phyloP scores from a whole-genome alignment of 1,284 basidiomycete genomes.

The Heterobasidion irregulare region DNA sequence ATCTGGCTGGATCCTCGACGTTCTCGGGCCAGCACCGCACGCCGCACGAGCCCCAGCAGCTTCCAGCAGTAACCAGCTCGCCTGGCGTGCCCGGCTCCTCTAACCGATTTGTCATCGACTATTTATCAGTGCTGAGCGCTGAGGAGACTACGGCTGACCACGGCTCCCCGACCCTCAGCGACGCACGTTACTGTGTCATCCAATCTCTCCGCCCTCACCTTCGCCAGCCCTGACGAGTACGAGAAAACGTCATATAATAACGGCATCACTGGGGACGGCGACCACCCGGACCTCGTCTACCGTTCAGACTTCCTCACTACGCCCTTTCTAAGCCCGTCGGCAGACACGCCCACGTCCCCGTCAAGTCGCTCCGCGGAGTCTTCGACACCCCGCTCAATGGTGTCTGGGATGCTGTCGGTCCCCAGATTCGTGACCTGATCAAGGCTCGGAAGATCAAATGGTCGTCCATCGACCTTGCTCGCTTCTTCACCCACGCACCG shows the following conservation, averaged over 20 bases:
- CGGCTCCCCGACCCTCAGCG: too few species aligned
- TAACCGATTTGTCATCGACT: too few species aligned
- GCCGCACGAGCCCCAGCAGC: too few species aligned
- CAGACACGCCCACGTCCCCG: constrained; percentile 20
- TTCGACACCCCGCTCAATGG: constrained; percentile 29
- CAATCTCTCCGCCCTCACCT: neutral
- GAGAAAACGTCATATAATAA: constrained; percentile 27
- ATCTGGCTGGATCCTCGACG: too few species aligned
- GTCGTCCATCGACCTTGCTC: constrained; percentile 27
- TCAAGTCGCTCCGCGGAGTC: constrained; percentile 30
- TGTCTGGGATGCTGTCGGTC: constrained; percentile 31
- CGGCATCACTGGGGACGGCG: constrained; percentile 22
- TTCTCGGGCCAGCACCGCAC: too few species aligned
- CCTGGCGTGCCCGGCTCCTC: too few species aligned
- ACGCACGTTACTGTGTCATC: neutral
- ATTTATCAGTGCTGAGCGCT: too few species aligned
- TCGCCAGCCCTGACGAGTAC: constrained; percentile 10
- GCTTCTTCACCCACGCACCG: constrained; percentile 30
- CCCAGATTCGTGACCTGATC: constrained; percentile 25
- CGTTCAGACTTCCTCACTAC: constrained; percentile 24
- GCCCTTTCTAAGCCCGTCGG: constrained; percentile 25
- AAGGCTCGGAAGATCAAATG: constrained; percentile 20
- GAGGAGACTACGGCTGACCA: too few species aligned
- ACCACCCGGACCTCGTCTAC: constrained; percentile 32
- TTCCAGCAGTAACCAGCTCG: too few species aligned